Evolutionary conservation across 1,284 basidiomycete species (phyloP).

Genomic region (Malassezia slooffiae): DNA sequence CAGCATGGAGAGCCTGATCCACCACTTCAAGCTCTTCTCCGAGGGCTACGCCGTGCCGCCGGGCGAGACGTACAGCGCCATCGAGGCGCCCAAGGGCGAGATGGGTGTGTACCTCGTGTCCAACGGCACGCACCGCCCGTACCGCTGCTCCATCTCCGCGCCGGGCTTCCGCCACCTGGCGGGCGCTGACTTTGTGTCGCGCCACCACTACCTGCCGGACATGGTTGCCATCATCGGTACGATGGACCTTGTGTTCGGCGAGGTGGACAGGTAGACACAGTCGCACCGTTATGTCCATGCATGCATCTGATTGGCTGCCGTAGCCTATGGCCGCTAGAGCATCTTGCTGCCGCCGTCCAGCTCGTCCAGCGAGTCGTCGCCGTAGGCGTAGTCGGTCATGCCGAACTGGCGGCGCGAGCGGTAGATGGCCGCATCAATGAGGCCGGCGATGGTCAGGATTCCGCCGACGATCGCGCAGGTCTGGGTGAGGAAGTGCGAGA

Average conservation of each 20-base stretch:
- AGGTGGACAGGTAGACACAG: slow-evolving; percentile 42
- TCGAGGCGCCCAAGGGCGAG: slow-evolving; percentile 97
- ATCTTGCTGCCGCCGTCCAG: slow-evolving; percentile 14
- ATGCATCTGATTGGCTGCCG: too few relatives aligned
- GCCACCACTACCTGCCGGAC: slow-evolving; percentile 42
- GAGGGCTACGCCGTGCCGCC: slow-evolving; percentile 95
- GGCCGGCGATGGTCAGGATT: slow-evolving; percentile 81
- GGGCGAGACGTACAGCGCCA: slow-evolving; percentile 90
- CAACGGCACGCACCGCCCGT: slow-evolving; percentile 44
- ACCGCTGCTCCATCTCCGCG: slow-evolving; percentile 44
- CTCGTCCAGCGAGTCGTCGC: too few relatives aligned
- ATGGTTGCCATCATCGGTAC: slow-evolving; percentile 45
- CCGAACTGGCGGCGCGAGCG: slow-evolving; percentile 31
- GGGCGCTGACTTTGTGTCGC: slow-evolving; percentile 41
- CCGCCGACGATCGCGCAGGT: slow-evolving; percentile 89
- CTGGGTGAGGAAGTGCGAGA: slow-evolving; percentile 83
- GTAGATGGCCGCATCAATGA: slow-evolving; percentile 82
- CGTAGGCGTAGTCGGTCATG: slow-evolving; percentile 6
- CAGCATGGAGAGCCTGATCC: slow-evolving; percentile 88
- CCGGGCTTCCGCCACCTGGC: slow-evolving; percentile 45
- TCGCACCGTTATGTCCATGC: too few relatives aligned
- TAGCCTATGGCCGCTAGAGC: too few relatives aligned
- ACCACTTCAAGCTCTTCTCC: slow-evolving; percentile 93
- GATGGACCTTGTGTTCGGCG: slow-evolving; percentile 45
- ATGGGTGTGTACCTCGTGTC: slow-evolving; percentile 55